phyloP scores from a whole-genome alignment of 805 yeast genomes.

The Metschnikowia lachancei region DNA sequence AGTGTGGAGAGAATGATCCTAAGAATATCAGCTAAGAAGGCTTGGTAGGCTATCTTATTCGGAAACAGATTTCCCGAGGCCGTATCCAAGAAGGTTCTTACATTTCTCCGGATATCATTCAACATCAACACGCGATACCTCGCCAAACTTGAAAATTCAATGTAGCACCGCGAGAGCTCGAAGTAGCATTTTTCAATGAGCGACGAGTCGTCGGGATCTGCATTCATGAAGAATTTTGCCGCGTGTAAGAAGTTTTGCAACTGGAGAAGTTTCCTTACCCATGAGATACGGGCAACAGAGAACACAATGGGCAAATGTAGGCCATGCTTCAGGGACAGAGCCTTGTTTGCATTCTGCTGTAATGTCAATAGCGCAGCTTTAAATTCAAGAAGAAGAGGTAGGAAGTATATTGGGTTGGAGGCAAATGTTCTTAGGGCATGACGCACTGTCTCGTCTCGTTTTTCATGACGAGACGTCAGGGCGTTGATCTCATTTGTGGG shows the following conservation, averaged over 20 bases:
- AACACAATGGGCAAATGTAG: neutral
- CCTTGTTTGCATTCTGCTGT: neutral
- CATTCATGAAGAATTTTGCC: conserved; percentile 6
- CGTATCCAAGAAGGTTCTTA: conserved; percentile 7
- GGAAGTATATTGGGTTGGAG: conserved; percentile 2
- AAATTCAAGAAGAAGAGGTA: conserved; percentile 5
- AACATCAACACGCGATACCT: conserved; percentile 5
- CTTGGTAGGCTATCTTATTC: neutral
- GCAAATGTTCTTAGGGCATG: conserved; percentile 7
- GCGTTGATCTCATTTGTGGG: neutral
- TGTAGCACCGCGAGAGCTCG: conserved; percentile 17
- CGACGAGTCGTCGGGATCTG: conserved; percentile 1
- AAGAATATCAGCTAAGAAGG: conserved; percentile 3
- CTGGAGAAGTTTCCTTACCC: conserved; percentile 15
- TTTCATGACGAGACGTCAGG: neutral
- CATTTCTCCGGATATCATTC: conserved; percentile 1
- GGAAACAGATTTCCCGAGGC: conserved; percentile 10
- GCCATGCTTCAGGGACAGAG: neutral
- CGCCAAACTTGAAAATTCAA: conserved; percentile 12
- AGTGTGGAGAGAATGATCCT: conserved; percentile 6
- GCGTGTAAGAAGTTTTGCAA: conserved; percentile 14
- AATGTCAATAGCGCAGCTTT: neutral
- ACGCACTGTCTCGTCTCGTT: neutral
- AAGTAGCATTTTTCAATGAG: conserved; percentile 15
- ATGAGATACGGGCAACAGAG: conserved; percentile 9